phyloP scores from a whole-genome alignment of 352 stramenopile genomes.

The Phytophthora nicotianae region DNA sequence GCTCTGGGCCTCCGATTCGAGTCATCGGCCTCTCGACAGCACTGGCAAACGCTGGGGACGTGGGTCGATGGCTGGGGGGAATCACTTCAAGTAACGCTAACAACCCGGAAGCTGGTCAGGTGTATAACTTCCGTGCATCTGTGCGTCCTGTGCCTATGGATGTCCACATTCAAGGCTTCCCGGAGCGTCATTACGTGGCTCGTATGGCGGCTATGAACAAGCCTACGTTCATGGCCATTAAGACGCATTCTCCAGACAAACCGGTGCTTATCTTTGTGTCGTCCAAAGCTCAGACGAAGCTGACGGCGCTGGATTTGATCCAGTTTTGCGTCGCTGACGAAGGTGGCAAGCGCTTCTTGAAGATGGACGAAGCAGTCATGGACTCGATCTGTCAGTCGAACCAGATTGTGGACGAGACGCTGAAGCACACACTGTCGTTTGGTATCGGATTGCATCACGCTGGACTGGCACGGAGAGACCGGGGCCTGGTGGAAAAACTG shows the following conservation, averaged over 20 bases:
- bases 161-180: slow-evolving; percentile 96
- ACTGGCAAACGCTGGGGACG: slow-evolving; percentile 95
- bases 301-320: slow-evolving; percentile 98
- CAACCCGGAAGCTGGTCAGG: slow-evolving; percentile 44
- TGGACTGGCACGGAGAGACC: slow-evolving; percentile 85
- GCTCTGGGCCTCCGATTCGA: slow-evolving; percentile 67
- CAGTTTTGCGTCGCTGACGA: slow-evolving; percentile 90
- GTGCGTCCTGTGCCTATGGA: slow-evolving; percentile 97
- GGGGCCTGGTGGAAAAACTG: slow-evolving; percentile 96
- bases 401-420: slow-evolving; percentile 88
- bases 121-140: slow-evolving; percentile 96
- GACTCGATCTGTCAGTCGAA: slow-evolving; percentile 85
- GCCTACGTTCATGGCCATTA: slow-evolving; percentile 97
- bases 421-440: slow-evolving; percentile 97
- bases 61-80: slow-evolving; percentile 98
- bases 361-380: slow-evolving; percentile 91
- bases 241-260: slow-evolving; percentile 93
- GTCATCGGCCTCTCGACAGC: slow-evolving; percentile 97
- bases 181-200: slow-evolving; percentile 96
- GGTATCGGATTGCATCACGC: slow-evolving; percentile 98
- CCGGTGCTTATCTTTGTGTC: slow-evolving; percentile 98
- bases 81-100: slow-evolving; percentile 54
- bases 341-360: slow-evolving; percentile 94
- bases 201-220: slow-evolving; percentile 99
- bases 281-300: slow-evolving; percentile 96